A percentile compares a stretch with the other conserved stretches of the same genome.
Conservation (phyloP, 768 basidiomycete genomes). For the Trametes cinnabarina region DNA sequence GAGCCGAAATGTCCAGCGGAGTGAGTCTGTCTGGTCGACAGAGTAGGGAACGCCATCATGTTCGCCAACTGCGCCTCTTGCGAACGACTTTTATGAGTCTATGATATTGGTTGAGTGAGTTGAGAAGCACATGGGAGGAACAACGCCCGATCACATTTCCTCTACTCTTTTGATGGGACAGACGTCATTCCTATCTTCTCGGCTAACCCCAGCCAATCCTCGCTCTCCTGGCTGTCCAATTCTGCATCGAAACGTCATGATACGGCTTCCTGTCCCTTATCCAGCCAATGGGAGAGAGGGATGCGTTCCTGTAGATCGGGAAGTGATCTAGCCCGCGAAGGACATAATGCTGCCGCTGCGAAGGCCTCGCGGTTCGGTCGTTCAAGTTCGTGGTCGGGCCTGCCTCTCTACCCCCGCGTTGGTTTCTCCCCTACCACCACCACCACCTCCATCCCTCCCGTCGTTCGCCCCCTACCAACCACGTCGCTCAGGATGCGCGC, state of each 20-base stretch:
- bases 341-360: background rate
- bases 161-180: background rate
- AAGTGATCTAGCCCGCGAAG: background rate
- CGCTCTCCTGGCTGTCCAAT: no score
- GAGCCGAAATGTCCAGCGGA: no score
- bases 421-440: conserved; percentile 19
- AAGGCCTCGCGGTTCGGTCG: no score
- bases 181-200: background rate
- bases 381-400: background rate
- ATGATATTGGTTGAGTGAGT: background rate
- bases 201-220: conserved; percentile 1
- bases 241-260: conserved; percentile 7
- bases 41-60: no score
- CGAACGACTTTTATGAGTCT: background rate
- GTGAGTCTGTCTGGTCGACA: no score
- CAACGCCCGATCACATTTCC: background rate
- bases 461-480: background rate
- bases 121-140: background rate
- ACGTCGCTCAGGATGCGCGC: conserved; percentile 24
- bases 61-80: no score
- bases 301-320: background rate
- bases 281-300: background rate
- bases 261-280: background rate
- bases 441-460: conserved; percentile 16
- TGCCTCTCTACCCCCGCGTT: background rate